Conservation (phyloP, 352 stramenopile species). For the Pythium utonaiense region DNA sequence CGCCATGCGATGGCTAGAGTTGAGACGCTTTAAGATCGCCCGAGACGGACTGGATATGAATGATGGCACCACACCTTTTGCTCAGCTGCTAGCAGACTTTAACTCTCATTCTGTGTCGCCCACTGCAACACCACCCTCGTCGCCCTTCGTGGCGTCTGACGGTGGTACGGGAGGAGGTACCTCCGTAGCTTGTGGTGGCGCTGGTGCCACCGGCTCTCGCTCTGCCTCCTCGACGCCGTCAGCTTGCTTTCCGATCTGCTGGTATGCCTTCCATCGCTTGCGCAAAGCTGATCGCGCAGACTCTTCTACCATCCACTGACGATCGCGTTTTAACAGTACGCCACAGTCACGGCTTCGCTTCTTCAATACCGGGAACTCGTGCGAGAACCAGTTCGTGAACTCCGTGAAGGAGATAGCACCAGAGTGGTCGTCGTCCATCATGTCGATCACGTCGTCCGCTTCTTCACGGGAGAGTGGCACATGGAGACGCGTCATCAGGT, state of each 20-base stretch:
- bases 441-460: constrained; percentile 59
- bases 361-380: constrained; percentile 54
- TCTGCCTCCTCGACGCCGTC: background rate
- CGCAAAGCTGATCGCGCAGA: constrained; percentile 41
- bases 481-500: constrained; percentile 52
- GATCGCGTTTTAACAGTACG: constrained; percentile 44
- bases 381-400: constrained; percentile 62
- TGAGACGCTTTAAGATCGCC: background rate
- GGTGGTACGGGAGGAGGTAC: background rate
- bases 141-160: too few relatives aligned
- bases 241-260: constrained; percentile 8
- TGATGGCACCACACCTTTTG: background rate
- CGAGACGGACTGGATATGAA: background rate
- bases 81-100: too few relatives aligned
- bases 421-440: constrained; percentile 79
- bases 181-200: background rate
- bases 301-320: constrained; percentile 60
- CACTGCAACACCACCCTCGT: too few relatives aligned
- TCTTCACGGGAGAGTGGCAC: constrained; percentile 55
- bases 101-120: too few relatives aligned
- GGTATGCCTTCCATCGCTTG: constrained; percentile 46
- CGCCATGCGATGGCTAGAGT: constrained; percentile 1
- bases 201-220: background rate
- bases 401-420: constrained; percentile 61
- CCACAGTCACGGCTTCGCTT: constrained; percentile 54